Conservation (phyloP, 371 early-diverging fungal species). For the Lichtheimia hyalospora region DNA sequence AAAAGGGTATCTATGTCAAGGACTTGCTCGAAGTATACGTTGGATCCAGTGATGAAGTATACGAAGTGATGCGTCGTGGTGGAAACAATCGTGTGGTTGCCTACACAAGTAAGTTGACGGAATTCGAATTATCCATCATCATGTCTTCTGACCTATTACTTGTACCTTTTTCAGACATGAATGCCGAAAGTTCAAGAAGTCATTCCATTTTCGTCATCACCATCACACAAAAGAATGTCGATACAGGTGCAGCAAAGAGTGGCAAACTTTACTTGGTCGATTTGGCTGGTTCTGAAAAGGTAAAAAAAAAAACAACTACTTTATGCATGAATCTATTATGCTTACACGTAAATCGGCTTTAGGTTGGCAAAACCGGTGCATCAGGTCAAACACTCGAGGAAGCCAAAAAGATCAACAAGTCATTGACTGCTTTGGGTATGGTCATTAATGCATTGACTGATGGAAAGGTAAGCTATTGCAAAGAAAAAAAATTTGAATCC, state of each 20-base stretch:
- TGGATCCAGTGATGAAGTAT: slow-evolving; percentile 84
- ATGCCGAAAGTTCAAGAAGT: slow-evolving; percentile 88
- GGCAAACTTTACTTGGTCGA: slow-evolving; percentile 80
- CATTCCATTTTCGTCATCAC: slow-evolving; percentile 94
- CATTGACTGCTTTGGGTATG: slow-evolving; percentile 96
- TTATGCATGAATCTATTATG: background rate
- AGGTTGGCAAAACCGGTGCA: slow-evolving; percentile 94
- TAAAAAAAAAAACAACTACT: background rate
- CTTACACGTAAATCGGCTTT: background rate
- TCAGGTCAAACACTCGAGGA: slow-evolving; percentile 98
- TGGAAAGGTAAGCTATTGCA: slow-evolving; percentile 80
- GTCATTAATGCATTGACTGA: slow-evolving; percentile 97
- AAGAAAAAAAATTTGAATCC: no score
- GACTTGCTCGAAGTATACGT: slow-evolving; percentile 89
- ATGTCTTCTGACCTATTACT: background rate
- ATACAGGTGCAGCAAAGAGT: slow-evolving; percentile 76
- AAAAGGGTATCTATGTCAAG: slow-evolving; percentile 89
- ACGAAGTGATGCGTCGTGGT: slow-evolving; percentile 89
- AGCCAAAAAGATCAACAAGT: slow-evolving; percentile 99
- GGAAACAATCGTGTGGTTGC: slow-evolving; percentile 82
- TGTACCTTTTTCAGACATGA: slow-evolving; percentile 70
- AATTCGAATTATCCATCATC: background rate
- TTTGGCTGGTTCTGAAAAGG: slow-evolving; percentile 94
- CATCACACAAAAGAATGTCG: slow-evolving; percentile 83
- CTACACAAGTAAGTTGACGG: slow-evolving; percentile 64